Base-by-base conservation (phyloP, 2,329 filamentous ascomycete genomes). In the Thermothelomyces thermophilus region DNA sequence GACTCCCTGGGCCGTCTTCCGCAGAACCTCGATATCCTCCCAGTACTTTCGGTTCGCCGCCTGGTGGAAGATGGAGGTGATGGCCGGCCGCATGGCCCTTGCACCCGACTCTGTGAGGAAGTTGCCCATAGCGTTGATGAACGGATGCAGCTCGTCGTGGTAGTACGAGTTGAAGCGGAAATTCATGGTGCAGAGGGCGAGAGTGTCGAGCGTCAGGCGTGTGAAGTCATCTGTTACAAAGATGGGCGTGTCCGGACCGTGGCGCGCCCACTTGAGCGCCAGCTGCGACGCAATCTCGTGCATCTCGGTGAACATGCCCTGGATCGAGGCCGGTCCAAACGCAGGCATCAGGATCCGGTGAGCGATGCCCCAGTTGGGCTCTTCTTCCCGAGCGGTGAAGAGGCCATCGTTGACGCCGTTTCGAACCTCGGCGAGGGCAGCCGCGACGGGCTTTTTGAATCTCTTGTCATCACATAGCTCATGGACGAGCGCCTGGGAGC, bases 81-180 rank as follows among this genome's bases (percentile, higher is more conserved):
- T 2, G 42, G 78, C 66, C 1, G 74, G 76, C 14, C 76, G 72
- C 51, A 66, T 67, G 10, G 73, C 64, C 28, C 80, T 73, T 8
- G 66, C 68, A 28, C 75, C 77, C 5, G 73, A 76, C 53, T 83
- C 80, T 11, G 64, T 60, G 1, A 90, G 68, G 47, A 85, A 77
- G n/a, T 73, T 73, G 1, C 73, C 72, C 84, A 89, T 87, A 30
- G 82, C 77, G 39, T 73, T 64, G 34, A 88, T 73, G 58, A 90
- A 89, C 0, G 84, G 84, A 56, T 90, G 86, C 63, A 84, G 69
- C 8, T 80, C 72, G 13, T 86, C 77, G 24, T 73, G 73, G 61
- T 89, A 90, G 65, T 83, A 88, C 1, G 79, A 83, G 66, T 89
- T 89, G 73, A 89, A 89, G 16, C 85, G 80, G 52, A 75, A 84